Percentiles rank a stretch among this genome's conserved stretches.
phyloP scores from a whole-genome alignment of 495 filamentous ascomycete species.

The Podospora tetraspora region DNA sequence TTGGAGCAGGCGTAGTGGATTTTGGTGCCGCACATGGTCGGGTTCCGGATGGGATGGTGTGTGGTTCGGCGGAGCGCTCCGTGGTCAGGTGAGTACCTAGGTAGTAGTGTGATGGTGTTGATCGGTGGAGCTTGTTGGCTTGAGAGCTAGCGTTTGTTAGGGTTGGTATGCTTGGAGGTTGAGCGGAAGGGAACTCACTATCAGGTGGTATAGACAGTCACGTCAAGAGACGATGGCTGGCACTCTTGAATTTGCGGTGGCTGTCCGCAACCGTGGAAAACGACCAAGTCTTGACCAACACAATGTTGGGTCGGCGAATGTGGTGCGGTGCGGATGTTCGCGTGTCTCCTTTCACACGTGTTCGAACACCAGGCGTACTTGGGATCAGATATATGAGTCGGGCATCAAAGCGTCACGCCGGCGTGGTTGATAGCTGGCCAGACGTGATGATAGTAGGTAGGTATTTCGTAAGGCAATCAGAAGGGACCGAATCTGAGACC shows the following conservation, averaged over 20 bases:
- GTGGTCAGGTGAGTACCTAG: neutral
- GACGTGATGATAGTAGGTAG: neutral
- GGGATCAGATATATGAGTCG: neutral
- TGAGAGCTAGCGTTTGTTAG: neutral
- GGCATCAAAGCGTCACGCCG: neutral
- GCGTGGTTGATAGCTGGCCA: neutral
- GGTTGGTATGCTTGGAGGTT: neutral
- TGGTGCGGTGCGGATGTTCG: neutral
- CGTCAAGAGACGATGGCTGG: neutral
- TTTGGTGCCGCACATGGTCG: conserved; percentile 28
- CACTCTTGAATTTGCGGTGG: neutral
- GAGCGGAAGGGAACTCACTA: neutral
- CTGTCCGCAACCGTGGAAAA: neutral
- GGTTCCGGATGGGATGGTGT: neutral
- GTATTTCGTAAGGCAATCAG: neutral
- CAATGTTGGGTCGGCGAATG: neutral
- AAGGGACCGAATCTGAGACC: neutral
- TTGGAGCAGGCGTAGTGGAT: conserved; percentile 32
- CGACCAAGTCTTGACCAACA: neutral
- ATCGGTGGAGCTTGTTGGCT: neutral
- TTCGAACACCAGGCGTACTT: neutral
- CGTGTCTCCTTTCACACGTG: neutral
- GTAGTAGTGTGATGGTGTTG: too few relatives aligned
- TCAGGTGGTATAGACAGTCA: neutral
- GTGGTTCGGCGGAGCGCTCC: neutral